Base-by-base conservation (phyloP, 306 rosid species). In the Castanospermum australe region DNA sequence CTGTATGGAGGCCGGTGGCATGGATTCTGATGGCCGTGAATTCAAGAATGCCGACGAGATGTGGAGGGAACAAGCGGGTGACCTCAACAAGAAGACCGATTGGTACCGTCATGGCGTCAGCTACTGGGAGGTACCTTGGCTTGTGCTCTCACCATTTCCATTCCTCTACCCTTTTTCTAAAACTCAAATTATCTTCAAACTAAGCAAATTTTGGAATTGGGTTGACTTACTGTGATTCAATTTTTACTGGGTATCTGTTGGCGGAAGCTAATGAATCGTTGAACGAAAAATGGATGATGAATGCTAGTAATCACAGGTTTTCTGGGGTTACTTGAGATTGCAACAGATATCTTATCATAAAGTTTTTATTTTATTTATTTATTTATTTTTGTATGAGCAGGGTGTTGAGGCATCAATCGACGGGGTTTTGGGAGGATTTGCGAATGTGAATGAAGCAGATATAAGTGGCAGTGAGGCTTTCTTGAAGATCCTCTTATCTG, bases 381-480 rank as follows among this genome's bases (percentile, higher is more conserved):
- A 18, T 35, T 55, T 0, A 2, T 60, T 20, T n/a, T 65, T 65
- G 74, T 56, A 69, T 20, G 81, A 64, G 24, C 67, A 91, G 97
- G 94, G 91, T 32, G 93, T 95, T 61, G 94, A 90, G 70, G 97
- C 99, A 28, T 92, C 92, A 5, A 67, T 88, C n/a, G 92, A 95
- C 67, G 99, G 99, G 32, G 97, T 95, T 4, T 83, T 95, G 80
- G 98, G 99, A 56, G 99, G 99, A 17, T 92, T 30, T 83, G 91
- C 89, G 39, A 87, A 79, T 50, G 92, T 93, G 71, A 88, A 84
- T 75, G 88, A 90, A 35, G 82, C 90, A 6, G 99, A 95, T 79
- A 87, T 95, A 63, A 77, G 30, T 39, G 90, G 77, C 41, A 95
- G 99, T 81, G 94, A 92, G 85, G 93, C 87, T 45, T 92, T 95